These are phyloP conservation scores for Ambrosia hybrid DNA, from an alignment of 140 eudicot species.

Conservation along the genomic window DNA sequence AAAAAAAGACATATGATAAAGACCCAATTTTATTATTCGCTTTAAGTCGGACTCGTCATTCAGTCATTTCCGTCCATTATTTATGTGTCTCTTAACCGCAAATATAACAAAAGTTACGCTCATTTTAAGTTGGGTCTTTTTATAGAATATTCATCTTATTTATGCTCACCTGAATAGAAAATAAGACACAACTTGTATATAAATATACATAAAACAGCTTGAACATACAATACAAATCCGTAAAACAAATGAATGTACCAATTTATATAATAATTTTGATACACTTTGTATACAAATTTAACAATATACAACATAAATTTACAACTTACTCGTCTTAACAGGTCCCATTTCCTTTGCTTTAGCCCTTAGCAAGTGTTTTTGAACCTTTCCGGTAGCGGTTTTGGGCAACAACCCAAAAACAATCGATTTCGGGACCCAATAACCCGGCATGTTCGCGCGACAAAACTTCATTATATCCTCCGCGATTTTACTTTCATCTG, in stretches of 20 bases:
- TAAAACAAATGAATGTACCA: background rate
- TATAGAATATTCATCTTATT: too few species aligned
- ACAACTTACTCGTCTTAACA: slow-evolving; percentile 56
- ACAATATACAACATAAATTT: slow-evolving; percentile 8
- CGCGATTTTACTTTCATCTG: slow-evolving; percentile 43
- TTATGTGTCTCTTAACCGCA: too few species aligned
- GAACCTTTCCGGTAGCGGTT: slow-evolving; percentile 90
- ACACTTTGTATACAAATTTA: background rate
- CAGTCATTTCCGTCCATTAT: too few species aligned
- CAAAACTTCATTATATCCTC: slow-evolving; percentile 76
- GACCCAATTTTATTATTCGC: too few species aligned
- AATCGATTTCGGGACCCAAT: slow-evolving; percentile 79
- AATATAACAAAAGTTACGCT: too few species aligned
- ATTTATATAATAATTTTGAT: slow-evolving; percentile 8
- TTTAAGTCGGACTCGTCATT: too few species aligned
- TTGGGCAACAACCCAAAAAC: slow-evolving; percentile 63
- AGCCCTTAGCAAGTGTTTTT: slow-evolving; percentile 76
- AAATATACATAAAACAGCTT: too few species aligned
- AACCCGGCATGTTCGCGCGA: slow-evolving; percentile 65
- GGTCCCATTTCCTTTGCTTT: slow-evolving; percentile 92
- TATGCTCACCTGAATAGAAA: too few species aligned
- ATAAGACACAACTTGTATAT: too few species aligned
- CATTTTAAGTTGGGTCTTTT: too few species aligned
- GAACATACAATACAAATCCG: background rate
- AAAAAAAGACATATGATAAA: too few species aligned